A percentile compares a stretch with the other conserved stretches of the same genome.
phyloP scores from a whole-genome alignment of 2,329 filamentous ascomycete species.

The Talaromyces verruculosus region DNA sequence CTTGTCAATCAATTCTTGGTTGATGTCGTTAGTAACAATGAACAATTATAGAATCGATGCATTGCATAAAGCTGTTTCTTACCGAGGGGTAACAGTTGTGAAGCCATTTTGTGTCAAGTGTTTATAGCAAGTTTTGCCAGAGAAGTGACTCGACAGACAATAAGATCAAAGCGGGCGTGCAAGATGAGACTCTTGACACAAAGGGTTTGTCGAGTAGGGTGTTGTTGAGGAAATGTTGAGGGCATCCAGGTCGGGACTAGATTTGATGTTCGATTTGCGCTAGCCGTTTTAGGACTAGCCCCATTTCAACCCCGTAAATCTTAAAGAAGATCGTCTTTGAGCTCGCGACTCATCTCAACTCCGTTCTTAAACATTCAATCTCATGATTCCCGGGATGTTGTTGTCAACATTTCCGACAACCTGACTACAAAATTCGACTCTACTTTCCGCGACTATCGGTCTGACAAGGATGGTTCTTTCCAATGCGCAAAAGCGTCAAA shows the following conservation, averaged over 20 bases:
- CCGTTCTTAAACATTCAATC: neutral
- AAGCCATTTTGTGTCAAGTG: conserved; percentile 56
- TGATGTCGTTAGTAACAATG: neutral
- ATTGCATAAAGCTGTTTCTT: conserved; percentile 26
- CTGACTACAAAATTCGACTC: neutral
- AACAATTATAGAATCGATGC: neutral
- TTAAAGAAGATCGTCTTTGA: neutral
- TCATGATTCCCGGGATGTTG: neutral
- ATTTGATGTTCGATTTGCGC: conserved; percentile 8
- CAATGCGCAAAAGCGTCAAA: conserved; percentile 18
- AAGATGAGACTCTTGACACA: neutral
- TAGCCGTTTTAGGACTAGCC: conserved; percentile 17
- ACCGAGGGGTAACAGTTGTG: conserved; percentile 73
- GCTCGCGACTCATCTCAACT: neutral
- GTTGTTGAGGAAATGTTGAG: neutral
- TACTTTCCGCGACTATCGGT: neutral
- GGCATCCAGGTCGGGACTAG: conserved; percentile 9
- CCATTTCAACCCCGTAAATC: neutral
- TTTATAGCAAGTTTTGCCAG: neutral
- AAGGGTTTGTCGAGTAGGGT: neutral
- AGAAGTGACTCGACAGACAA: neutral
- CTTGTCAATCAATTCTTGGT: conserved; percentile 92
- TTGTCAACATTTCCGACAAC: neutral
- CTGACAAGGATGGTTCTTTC: conserved; percentile 18
- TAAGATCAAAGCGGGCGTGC: neutral